Evolutionary conservation across 2,329 filamentous ascomycete genomes (phyloP), one percentile per base, ranked within the genome.

Genomic region (Fusarium musae): DNA sequence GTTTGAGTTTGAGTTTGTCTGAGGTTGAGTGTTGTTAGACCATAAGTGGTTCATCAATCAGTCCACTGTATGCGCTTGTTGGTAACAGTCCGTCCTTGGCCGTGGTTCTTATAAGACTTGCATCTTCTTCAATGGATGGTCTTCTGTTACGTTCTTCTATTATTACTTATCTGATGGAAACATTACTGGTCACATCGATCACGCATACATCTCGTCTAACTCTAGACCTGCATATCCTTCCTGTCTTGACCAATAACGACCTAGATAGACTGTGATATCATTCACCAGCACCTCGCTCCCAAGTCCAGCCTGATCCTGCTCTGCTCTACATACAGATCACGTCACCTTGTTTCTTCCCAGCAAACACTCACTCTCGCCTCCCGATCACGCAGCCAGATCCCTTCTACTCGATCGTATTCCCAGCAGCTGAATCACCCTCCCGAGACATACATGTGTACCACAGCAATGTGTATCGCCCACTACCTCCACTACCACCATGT

Each of bases 401-500:
- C 28, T 39, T 28, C 46, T 66, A 49, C 59, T 66, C 47, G 46
- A 75, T 72, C 70, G 59, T 68, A 73, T 70, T 39, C 32, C 13
- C 12, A 30, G 26, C 44, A 74, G 70, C 73, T 72, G 72, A 63
- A 60, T 70, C 66, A 61, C 50, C 57, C 58, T 75, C 63, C 77
- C 74, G 73, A 78, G 77, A 79, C 76, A 76, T 72, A 59, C 66
- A 62, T 62, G 30, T 66, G 62, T 76, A 59, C 63, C 44, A 77
- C 72, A 52, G 39, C 63, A n/a, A 89, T 89, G 87, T 88, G 87
- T 73, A 83, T 81, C 67, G 85, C 84, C 78, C 84, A 85, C 70
- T 85, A 85, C 74, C 80, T 87, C 46, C 86, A 88, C 75, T 84
- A 87, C 76, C 87, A 89, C 75, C 87, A 87, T 72, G 73, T 84